A percentile compares a stretch with the other conserved stretches of the same genome.
Conservation (phyloP, 1,284 basidiomycete genomes). For the Rhodofomes roseus region DNA sequence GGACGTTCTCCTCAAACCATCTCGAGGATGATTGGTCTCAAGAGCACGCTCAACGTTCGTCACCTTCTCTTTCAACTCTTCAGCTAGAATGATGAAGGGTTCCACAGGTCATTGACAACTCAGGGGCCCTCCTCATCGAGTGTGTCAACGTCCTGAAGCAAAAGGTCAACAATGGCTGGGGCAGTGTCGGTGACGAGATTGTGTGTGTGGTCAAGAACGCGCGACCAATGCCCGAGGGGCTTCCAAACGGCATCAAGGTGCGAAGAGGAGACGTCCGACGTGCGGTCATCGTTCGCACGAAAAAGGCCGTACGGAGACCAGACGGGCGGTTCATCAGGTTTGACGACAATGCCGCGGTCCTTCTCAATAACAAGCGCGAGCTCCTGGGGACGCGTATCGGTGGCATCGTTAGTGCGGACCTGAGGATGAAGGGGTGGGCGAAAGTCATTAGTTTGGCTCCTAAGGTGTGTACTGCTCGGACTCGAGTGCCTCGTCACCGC, state of each 20-base stretch:
- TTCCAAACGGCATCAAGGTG: conserved; percentile 77
- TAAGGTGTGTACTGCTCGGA: conserved; percentile 53
- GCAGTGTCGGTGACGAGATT: conserved; percentile 89
- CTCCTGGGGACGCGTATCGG: conserved; percentile 95
- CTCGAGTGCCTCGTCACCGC: not conserved
- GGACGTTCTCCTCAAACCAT: not conserved
- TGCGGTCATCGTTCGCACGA: conserved; percentile 92
- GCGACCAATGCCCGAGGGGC: conserved; percentile 70
- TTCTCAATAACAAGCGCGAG: conserved; percentile 96
- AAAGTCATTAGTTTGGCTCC: conserved; percentile 93
- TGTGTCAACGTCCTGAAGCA: conserved; percentile 97
- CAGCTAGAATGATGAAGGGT: not conserved
- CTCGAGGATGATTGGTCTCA: conserved; percentile 84
- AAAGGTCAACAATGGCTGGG: conserved; percentile 88
- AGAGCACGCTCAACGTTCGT: conserved; percentile 80
- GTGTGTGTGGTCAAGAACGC: conserved; percentile 96
- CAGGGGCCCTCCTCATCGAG: conserved; percentile 93
- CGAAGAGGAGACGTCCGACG: conserved; percentile 91
- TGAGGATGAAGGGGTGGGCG: conserved; percentile 91
- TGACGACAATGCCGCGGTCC: conserved; percentile 96
- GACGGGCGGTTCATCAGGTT: conserved; percentile 88
- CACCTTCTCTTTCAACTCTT: not conserved
- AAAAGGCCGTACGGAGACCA: conserved; percentile 78
- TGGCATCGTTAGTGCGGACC: conserved; percentile 89
- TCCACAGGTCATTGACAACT: conserved; percentile 92